Conservation (phyloP, 2,329 filamentous ascomycete genomes). For the Fusarium setosum region DNA sequence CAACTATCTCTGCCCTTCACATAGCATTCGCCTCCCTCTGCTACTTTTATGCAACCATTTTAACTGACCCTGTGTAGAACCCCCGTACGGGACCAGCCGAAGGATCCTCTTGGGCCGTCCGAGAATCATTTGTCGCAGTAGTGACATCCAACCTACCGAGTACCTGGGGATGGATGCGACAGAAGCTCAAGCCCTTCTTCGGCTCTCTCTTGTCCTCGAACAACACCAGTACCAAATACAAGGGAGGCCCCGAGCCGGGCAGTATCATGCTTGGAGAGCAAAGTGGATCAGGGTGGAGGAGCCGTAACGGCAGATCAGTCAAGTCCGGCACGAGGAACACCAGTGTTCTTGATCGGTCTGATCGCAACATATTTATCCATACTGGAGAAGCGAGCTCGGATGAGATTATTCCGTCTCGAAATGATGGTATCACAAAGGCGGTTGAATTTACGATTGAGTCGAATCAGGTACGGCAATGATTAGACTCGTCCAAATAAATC, state of each 20-base stretch:
- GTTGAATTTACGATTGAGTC: slow-evolving; percentile 34
- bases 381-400: slow-evolving; percentile 33
- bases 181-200: slow-evolving; percentile 39
- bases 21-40: too few relatives aligned
- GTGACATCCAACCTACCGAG: slow-evolving; percentile 52
- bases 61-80: slow-evolving; percentile 39
- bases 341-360: not conserved
- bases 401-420: slow-evolving; percentile 25
- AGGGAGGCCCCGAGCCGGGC: slow-evolving; percentile 27
- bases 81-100: slow-evolving; percentile 48
- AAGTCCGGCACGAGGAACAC: slow-evolving; percentile 8
- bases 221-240: slow-evolving; percentile 30
- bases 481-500: too few relatives aligned
- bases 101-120: slow-evolving; percentile 50
- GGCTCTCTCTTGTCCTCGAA: slow-evolving; percentile 40
- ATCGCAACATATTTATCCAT: slow-evolving; percentile 29
- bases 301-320: slow-evolving; percentile 17
- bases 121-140: slow-evolving; percentile 54
- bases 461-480: not conserved
- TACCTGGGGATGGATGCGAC: slow-evolving; percentile 42
- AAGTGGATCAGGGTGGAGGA: slow-evolving; percentile 29
- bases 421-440: slow-evolving; percentile 30
- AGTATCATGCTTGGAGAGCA: slow-evolving; percentile 40
- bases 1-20: slow-evolving; percentile 42
- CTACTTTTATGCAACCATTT: too few relatives aligned